Evolutionary conservation across 176 grass and related monocot species (phyloP).

Genomic region (Cenchrus purpureus): DNA sequence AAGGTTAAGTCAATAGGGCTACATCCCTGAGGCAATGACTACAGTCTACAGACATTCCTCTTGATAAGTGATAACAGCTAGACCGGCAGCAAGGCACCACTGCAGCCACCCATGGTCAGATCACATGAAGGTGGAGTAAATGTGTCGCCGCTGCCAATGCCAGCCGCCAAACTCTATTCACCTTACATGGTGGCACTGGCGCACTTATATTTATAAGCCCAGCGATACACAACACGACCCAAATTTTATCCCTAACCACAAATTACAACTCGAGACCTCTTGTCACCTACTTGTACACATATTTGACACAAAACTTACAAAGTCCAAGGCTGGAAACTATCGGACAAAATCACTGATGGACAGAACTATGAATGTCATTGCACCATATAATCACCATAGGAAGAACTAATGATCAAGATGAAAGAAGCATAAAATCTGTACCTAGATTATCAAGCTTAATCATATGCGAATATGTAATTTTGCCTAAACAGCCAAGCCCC

Average conservation of each 20-base stretch:
- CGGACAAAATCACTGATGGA: not conserved
- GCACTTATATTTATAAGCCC: not conserved
- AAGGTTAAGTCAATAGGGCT: not conserved
- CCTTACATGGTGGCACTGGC: not conserved
- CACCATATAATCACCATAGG: not conserved
- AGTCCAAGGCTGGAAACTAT: not conserved
- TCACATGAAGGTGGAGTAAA: not conserved
- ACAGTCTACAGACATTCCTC: not conserved
- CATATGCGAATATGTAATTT: not conserved
- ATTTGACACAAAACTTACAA: not conserved
- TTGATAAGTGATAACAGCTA: not conserved
- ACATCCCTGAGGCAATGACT: not conserved
- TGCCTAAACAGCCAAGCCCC: not conserved
- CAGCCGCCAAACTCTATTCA: not conserved
- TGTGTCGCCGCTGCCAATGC: not conserved
- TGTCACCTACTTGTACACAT: no score
- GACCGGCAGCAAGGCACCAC: not conserved
- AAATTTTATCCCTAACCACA: not conserved
- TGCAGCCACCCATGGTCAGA: not conserved
- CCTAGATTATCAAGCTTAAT: not conserved
- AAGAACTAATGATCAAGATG: not conserved
- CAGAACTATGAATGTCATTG: not conserved
- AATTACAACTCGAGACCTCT: not conserved
- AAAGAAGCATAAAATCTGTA: not conserved
- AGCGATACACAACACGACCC: not conserved